Base-by-base conservation (phyloP, 192 early-diverging fungal species). In the Martensiomyces pterosporus region DNA sequence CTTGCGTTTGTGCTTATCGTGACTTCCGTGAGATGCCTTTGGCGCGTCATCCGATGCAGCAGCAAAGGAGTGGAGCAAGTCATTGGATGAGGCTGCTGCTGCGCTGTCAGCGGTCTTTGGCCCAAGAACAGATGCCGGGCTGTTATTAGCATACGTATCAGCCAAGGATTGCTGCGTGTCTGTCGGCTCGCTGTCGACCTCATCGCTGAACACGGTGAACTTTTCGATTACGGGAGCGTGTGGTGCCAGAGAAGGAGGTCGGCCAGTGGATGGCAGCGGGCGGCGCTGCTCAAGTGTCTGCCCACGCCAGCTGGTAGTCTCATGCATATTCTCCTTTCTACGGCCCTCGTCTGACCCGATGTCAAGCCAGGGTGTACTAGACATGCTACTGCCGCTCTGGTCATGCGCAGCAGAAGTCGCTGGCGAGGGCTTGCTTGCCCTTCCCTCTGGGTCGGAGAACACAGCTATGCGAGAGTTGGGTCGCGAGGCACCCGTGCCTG, bases 251-350 rank as follows among this genome's bases (percentile, higher is more conserved):
- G n/a, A n/a, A n/a, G n/a, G n/a, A n/a, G n/a, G n/a, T n/a, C n/a
- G n/a, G n/a, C n/a, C n/a, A 1, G 46, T 9, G n/a, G 25, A 21
- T 9, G 45, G 41, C 10, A 34, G 42, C n/a, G 32, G 18, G 2
- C 61, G 35, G 21, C 50, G 50, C 65, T 84, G 80, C 36, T 74
- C 72, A 0, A 89, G 49, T 4, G 50, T 85, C 10, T 76, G 60
- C 0, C 81, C 83, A 40, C 70, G 77, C 87, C 85, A 89, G 23
- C 55, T 44, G 9, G 64, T 68, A 3, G 80, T 58, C 34, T 89
- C 83, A 4, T 46, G 60, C 5, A 79, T 34, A 52, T 89, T 88
- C 60, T 91, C 87, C 60, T 89, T 90, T n/a, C 75, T 64, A 5
- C 82, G 62, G 13, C 76, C 54, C 17, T 65, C 62, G 17, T 80